Conservation (phyloP, 768 basidiomycete species). For the Lentinula lateritia region DNA sequence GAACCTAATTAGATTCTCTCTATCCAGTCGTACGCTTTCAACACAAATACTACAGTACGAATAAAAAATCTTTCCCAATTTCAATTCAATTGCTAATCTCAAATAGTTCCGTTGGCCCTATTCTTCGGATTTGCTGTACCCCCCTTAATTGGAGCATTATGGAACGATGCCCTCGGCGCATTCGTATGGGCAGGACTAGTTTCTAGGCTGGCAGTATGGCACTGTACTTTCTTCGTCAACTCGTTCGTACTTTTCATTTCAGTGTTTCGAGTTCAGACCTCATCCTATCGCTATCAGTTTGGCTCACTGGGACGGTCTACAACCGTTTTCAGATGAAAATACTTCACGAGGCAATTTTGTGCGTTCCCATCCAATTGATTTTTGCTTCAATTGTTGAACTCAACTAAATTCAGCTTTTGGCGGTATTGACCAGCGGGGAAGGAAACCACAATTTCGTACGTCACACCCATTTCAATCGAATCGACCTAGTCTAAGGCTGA, state of each 20-base stretch:
- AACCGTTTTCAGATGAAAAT: constrained; percentile 77
- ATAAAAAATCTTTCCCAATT: not conserved
- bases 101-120: constrained; percentile 53
- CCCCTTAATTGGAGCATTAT: constrained; percentile 44
- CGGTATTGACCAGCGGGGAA: constrained; percentile 68
- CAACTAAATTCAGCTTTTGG: constrained; percentile 43
- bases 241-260: constrained; percentile 37
- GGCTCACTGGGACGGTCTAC: constrained; percentile 78
- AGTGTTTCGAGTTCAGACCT: not conserved
- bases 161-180: constrained; percentile 61
- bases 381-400: not conserved
- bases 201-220: constrained; percentile 62
- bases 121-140: constrained; percentile 58
- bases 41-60: constrained; percentile 58
- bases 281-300: constrained; percentile 32
- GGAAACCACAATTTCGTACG: constrained; percentile 75
- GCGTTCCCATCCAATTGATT: constrained; percentile 13
- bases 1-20: not conserved
- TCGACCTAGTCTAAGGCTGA: not conserved
- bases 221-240: constrained; percentile 67
- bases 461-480: constrained; percentile 2
- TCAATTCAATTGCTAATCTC: not conserved
- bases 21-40: constrained; percentile 60
- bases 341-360: constrained; percentile 73
- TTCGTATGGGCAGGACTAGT: constrained; percentile 72